Percentiles rank a stretch among this genome's conserved stretches.
These are phyloP conservation scores for Candida tetrigidarum DNA, from an alignment of 1,139 yeast species.

Conservation along the genomic window DNA sequence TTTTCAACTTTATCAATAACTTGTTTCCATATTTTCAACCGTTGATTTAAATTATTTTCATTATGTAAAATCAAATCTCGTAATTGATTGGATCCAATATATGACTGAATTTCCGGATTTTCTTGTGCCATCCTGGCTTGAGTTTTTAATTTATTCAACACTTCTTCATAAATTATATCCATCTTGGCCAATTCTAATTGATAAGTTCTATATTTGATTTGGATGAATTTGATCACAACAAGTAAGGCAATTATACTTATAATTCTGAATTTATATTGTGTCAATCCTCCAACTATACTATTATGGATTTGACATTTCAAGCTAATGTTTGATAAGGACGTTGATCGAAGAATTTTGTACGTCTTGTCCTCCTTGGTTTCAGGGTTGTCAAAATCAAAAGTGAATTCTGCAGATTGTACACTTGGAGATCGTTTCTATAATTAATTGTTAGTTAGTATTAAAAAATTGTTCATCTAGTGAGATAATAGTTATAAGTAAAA, in stretches of 20 bases:
- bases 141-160: constrained; percentile 48
- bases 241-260: constrained; percentile 31
- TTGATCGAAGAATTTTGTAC: constrained; percentile 67
- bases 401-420: constrained; percentile 28
- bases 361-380: constrained; percentile 32
- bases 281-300: constrained; percentile 53
- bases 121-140: constrained; percentile 35
- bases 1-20: constrained; percentile 65
- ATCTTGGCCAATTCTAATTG: constrained; percentile 34
- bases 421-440: constrained; percentile 35
- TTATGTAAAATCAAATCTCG: constrained; percentile 67
- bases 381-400: constrained; percentile 36
- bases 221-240: constrained; percentile 27
- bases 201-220: constrained; percentile 37
- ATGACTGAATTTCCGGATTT: constrained; percentile 36
- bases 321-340: constrained; percentile 68
- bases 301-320: constrained; percentile 63
- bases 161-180: constrained; percentile 44
- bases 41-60: constrained; percentile 47
- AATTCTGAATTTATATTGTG: constrained; percentile 38
- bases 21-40: constrained; percentile 62
- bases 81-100: constrained; percentile 74
- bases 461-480: background rate
- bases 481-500: background rate
- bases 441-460: constrained; percentile 25